phyloP scores from a whole-genome alignment of 2,329 filamentous ascomycete genomes.

The Dactylellina sp. region DNA sequence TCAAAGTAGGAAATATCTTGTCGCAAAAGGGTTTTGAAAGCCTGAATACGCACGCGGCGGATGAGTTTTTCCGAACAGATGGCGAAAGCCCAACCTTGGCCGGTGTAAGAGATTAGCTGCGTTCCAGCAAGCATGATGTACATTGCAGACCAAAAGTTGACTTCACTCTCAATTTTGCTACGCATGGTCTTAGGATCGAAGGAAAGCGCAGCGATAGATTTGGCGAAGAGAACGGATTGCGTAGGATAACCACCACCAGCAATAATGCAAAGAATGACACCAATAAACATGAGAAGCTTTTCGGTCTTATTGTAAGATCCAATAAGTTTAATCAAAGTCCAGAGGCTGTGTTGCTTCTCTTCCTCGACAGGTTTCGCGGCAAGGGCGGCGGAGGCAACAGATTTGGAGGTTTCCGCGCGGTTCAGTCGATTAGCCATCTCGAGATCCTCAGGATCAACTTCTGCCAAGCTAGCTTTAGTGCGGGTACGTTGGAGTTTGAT shows the following conservation, averaged over 20 bases:
- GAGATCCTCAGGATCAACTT: slow-evolving; percentile 72
- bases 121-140: slow-evolving; percentile 84
- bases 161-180: slow-evolving; percentile 72
- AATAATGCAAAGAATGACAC: slow-evolving; percentile 78
- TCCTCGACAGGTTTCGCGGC: slow-evolving; percentile 69
- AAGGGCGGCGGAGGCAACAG: slow-evolving; percentile 77
- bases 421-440: slow-evolving; percentile 71
- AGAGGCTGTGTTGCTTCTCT: slow-evolving; percentile 74
- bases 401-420: slow-evolving; percentile 69
- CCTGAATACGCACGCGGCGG: slow-evolving; percentile 81
- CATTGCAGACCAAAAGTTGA: slow-evolving; percentile 90
- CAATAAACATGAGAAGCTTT: slow-evolving; percentile 77
- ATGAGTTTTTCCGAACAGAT: slow-evolving; percentile 87
- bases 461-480: slow-evolving; percentile 61
- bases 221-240: slow-evolving; percentile 85
- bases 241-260: slow-evolving; percentile 84
- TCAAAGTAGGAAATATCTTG: slow-evolving; percentile 96
- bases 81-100: slow-evolving; percentile 80
- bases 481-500: slow-evolving; percentile 63
- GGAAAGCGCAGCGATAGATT: slow-evolving; percentile 80
- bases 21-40: slow-evolving; percentile 87
- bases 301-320: slow-evolving; percentile 82
- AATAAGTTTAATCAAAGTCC: slow-evolving; percentile 82
- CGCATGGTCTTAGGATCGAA: slow-evolving; percentile 58
- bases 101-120: slow-evolving; percentile 75